Base-by-base conservation (phyloP, 768 basidiomycete genomes). In the Pisolithus microcarpus region DNA sequence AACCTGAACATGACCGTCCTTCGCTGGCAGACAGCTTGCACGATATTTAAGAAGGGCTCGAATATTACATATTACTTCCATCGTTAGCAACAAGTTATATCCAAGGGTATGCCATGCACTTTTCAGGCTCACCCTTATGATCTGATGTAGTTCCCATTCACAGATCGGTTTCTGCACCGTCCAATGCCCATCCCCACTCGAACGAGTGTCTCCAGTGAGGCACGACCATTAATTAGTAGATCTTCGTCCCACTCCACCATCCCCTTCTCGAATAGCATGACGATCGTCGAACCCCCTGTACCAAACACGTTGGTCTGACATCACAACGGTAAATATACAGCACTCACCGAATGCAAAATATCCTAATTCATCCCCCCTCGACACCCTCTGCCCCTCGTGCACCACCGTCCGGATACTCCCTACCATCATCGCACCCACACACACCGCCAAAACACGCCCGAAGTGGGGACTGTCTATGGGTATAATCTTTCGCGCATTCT, bases 381-480 rank as follows among this genome's bases (percentile, higher is more conserved):
- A 76, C 54, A 98, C 83, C 0, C 72, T 58, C 19, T 95, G 79
- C 1, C 93, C 93, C 59, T 94, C 90, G 43, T 84, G 59, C n/a
- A 92, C 86, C 0, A 91, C 92, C 5, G 85, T 88, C 59, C 81
- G 67, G 63, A 97, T 98, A 53, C 84, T 90, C 9, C 89, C 92
- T 11, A 89, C 94, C 89, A 92, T 91, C 91, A 94, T 94, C 7
- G 91, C 91, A 21, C 92, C 92, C 7, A 94, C 74, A 57, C 91
- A 92, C 1, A 95, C 91, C 1, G 83, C 85, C 83, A 95, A 91
- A 19, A 97, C 92, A 0, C 83, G 77, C 2, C 95, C 95, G 62
- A 96, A 98, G 43, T 85, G 81, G 0, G 85, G 82, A 53, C 84
- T 91, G 55, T 95, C 84, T 49, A 98, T 94, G 2, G 90, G 89